phyloP scores from a whole-genome alignment of 768 basidiomycete species.

The Pilatotrama ljubarskyi region DNA sequence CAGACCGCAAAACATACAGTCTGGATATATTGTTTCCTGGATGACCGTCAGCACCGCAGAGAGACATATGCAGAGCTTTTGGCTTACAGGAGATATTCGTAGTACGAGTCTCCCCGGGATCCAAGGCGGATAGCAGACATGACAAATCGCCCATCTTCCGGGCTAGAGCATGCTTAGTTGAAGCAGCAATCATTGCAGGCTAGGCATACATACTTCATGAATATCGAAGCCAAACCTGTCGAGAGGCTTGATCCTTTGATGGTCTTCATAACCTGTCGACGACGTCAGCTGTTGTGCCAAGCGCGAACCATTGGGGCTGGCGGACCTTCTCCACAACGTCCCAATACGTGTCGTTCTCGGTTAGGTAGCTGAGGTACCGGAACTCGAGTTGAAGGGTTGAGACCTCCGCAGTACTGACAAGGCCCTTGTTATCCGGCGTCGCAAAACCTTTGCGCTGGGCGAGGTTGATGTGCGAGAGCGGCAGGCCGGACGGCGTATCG shows the following conservation, averaged over 20 bases:
- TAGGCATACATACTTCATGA: slow-evolving; percentile 58
- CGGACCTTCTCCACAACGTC: slow-evolving; percentile 69
- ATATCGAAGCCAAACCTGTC: slow-evolving; percentile 82
- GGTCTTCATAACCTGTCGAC: slow-evolving; percentile 61
- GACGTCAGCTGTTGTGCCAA: neutral
- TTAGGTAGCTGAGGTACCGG: slow-evolving; percentile 79
- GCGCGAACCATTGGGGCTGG: neutral
- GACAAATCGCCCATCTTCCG: slow-evolving; percentile 52
- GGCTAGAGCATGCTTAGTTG: slow-evolving; percentile 34
- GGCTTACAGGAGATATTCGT: slow-evolving; percentile 82
- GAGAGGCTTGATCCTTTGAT: slow-evolving; percentile 62
- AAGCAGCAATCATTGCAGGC: too few relatives aligned
- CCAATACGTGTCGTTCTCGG: slow-evolving; percentile 81
- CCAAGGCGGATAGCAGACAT: slow-evolving; percentile 83
- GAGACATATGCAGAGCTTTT: neutral
- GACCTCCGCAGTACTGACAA: slow-evolving; percentile 84
- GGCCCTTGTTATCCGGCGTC: slow-evolving; percentile 56
- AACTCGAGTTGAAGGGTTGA: slow-evolving; percentile 90
- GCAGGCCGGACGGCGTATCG: slow-evolving; percentile 78
- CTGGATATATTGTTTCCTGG: slow-evolving; percentile 76
- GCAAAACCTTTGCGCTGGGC: slow-evolving; percentile 56
- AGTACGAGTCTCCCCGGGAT: slow-evolving; percentile 91
- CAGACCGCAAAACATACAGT: slow-evolving; percentile 50
- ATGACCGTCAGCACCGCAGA: slow-evolving; percentile 1
- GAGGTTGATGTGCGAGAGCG: slow-evolving; percentile 79